Evolutionary conservation across 495 filamentous ascomycete genomes (phyloP), one percentile per base, ranked within the genome.

Genomic region (Cercophora newfieldiana): DNA sequence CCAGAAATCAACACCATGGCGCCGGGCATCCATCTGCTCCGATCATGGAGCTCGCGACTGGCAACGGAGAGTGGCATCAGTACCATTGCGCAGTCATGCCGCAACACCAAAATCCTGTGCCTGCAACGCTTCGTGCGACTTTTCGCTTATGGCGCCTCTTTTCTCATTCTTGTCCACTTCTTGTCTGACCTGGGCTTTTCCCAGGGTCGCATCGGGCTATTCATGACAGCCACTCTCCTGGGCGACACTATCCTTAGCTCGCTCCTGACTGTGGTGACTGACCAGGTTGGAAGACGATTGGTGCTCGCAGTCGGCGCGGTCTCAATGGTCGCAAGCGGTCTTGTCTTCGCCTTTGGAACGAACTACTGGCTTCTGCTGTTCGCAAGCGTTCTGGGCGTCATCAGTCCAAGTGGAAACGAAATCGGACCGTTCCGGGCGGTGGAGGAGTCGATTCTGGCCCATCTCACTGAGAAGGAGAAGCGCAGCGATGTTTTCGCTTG

Each of bases 181-280:
- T 83, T 96, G 53, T 85, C 85, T 0, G 84, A 85, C 5, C 76
- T 95, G 22, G 81, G 80, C 12, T 85, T 89, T 67, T 83, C 90
- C 0, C 87, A 91, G 69, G 81, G 86, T n/a, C 80, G 80, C n/a
- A 93, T 91, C 50, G 93, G 93, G 18, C 80, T 93, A 4, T 95
- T 96, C 75, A 96, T 96, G 91, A 93, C 90, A 3, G 77, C 94
- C 55, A 97, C 93, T 0, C 77, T 96, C 60, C 77, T 91, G 19
- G 92, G 93, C 28, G 93, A 97, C 79, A 89, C 91, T 1, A 67
- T 88, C 26, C 89, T 96, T 63, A 92, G 91, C 59, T 87, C 93
- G 21, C 70, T 89, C 25, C 81, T 97, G 25, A 93, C 92, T 0
- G 77, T 92, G 2, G 86, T 90, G 63, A 91, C 92, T 2, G 92